Evolutionary conservation across 129 eudicot genomes (phyloP), one percentile per base, ranked within the genome.

Genomic region (Flaveria trinervia): DNA sequence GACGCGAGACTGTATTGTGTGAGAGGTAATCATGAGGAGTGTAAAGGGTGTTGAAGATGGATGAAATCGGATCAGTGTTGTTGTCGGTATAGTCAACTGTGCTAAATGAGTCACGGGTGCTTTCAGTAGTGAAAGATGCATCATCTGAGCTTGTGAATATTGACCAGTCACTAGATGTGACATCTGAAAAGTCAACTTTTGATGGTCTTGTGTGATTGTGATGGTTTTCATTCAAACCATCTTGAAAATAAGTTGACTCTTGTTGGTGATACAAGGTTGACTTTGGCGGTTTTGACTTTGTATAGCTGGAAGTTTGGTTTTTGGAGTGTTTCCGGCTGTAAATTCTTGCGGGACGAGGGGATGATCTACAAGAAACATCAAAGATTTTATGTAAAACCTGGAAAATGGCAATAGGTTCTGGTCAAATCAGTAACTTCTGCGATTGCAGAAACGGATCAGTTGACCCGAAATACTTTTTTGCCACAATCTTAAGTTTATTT

Each of bases 71-170:
- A 70, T 85, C 98, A 7, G 67, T 80, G 79, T 77, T 41, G 46
- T 81, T 84, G 60, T 91, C 93, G 15, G 85, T 60, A 44, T 86
- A 77, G 61, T 89, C 98, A 59, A 81, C 82, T n/a, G 92, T 86
- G 73, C 96, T 88, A 77, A 92, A 88, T 20, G 98, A 92, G 85
- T 92, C 98, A 50, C 98, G 73, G n/a, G 98, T 90, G 75, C 98
- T 92, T 80, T 92, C 98, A 4, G 96, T 92, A 26, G 96, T 92
- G 81, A 92, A 92, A 57, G 98, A 92, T 60, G 98, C 93, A 1
- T 92, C 98, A 23, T 92, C 98, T 16, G 98, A 92, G 88, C 94
- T 92, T 15, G 98, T 90, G 62, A 92, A 90, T 9, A 88, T 66
- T 52, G 98, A 92, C 96, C 98, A 88, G 55, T 92, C 98, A 48